These are phyloP conservation scores for Annona squamosa DNA, from an alignment of 164 flowering plant species.

Conservation along the genomic window DNA sequence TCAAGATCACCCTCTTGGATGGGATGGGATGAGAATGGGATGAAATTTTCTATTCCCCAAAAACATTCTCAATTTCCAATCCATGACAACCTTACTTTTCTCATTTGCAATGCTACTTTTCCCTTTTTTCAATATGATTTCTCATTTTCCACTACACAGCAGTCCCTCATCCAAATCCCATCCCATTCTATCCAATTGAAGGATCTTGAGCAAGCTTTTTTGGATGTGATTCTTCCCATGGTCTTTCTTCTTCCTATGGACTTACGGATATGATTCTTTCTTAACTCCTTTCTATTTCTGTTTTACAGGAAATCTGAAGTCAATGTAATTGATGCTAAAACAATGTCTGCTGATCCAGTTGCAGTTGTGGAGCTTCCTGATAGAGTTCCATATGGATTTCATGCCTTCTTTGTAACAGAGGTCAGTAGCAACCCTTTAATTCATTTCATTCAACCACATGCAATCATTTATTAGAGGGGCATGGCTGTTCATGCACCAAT, in stretches of 20 bases:
- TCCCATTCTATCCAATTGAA: too few relatives aligned
- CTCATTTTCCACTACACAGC: too few relatives aligned
- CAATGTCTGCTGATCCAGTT: constrained; percentile 92
- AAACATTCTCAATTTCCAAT: too few relatives aligned
- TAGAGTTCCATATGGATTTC: constrained; percentile 93
- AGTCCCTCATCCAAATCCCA: too few relatives aligned
- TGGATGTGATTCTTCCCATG: background rate
- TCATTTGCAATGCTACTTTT: too few relatives aligned
- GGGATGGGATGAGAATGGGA: too few relatives aligned
- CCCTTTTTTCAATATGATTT: too few relatives aligned
- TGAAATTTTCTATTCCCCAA: too few relatives aligned
- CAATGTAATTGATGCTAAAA: constrained; percentile 82
- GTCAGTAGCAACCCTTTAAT: constrained; percentile 29
- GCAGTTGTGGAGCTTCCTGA: constrained; percentile 85
- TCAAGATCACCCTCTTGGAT: too few relatives aligned
- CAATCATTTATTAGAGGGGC: too few relatives aligned
- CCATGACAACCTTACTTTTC: too few relatives aligned
- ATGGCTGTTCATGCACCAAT: background rate
- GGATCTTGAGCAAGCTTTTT: too few relatives aligned
- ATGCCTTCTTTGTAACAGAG: constrained; percentile 94
- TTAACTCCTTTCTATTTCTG: background rate
- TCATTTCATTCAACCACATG: background rate
- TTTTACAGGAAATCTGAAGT: constrained; percentile 75
- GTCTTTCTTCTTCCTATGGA: background rate
- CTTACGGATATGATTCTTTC: background rate